phyloP scores from a whole-genome alignment of 768 basidiomycete genomes.

The Termitomyces sp. region DNA sequence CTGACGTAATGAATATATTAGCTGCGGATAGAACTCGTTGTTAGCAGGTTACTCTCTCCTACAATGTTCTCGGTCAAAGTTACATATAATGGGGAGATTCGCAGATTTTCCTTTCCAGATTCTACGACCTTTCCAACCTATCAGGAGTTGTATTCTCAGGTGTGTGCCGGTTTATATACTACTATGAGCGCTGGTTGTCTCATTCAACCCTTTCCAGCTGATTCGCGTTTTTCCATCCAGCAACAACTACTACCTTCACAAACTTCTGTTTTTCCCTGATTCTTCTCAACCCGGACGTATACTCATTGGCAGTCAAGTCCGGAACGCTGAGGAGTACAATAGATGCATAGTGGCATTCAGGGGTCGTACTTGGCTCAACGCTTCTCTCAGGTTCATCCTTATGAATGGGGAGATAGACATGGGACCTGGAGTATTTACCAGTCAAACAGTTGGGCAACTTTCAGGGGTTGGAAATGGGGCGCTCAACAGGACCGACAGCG shows the following conservation, averaged over 20 bases:
- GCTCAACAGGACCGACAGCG: neutral
- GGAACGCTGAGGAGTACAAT: constrained; percentile 52
- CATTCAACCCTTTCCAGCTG: constrained; percentile 37
- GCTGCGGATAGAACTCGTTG: neutral
- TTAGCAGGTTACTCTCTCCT: constrained; percentile 10
- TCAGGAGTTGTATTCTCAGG: constrained; percentile 57
- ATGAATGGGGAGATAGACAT: constrained; percentile 37
- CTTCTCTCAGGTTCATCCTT: constrained; percentile 58
- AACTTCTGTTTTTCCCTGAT: constrained; percentile 64
- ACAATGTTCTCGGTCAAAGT: constrained; percentile 76
- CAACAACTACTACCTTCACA: constrained; percentile 55
- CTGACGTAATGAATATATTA: constrained; percentile 13
- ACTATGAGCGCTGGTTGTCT: constrained; percentile 17
- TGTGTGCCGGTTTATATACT: constrained; percentile 22
- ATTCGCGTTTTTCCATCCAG: constrained; percentile 64
- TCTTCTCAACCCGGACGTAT: constrained; percentile 48
- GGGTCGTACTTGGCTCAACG: constrained; percentile 48
- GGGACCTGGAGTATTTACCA: neutral
- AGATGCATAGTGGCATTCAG: constrained; percentile 42
- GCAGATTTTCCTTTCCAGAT: constrained; percentile 55
- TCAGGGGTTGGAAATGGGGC: neutral
- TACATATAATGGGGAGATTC: constrained; percentile 65
- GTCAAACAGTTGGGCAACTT: constrained; percentile 6
- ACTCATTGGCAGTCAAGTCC: constrained; percentile 56
- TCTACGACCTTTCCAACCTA: constrained; percentile 56